Percentiles rank a stretch among this genome's conserved stretches.
phyloP scores from a whole-genome alignment of 192 early-diverging fungal genomes.

The Mycoemilia scoparia region DNA sequence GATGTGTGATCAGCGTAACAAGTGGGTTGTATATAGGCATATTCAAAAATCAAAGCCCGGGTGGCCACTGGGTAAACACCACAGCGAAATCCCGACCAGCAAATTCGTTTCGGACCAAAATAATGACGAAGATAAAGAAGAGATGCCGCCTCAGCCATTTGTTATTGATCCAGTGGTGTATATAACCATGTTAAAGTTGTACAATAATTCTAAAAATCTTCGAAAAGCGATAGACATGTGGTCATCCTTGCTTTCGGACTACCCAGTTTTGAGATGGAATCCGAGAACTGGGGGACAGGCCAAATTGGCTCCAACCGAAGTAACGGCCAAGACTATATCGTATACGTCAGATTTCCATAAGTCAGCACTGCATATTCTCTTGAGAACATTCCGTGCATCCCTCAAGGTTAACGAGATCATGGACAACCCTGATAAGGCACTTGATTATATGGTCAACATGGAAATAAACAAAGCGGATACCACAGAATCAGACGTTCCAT shows the following conservation, averaged over 20 bases:
- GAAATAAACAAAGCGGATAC: constrained; percentile 1
- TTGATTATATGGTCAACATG: constrained; percentile 1
- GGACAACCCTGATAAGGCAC: neutral
- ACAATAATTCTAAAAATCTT: constrained; percentile 6
- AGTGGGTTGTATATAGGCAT: constrained; percentile 5
- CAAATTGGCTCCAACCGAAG: too few relatives aligned
- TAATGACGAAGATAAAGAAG: constrained; percentile 1
- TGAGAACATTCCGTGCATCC: constrained; percentile 11
- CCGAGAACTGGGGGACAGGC: constrained; percentile 20
- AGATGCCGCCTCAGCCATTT: constrained; percentile 14
- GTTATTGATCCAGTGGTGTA: constrained; percentile 23
- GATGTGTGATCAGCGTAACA: constrained; percentile 12
- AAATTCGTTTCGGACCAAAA: constrained; percentile 4
- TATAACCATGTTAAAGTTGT: constrained; percentile 26
- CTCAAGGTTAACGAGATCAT: constrained; percentile 7
- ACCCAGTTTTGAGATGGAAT: constrained; percentile 22
- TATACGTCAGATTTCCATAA: constrained; percentile 20
- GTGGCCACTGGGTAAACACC: too few relatives aligned
- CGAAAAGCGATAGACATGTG: constrained; percentile 21
- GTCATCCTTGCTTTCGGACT: constrained; percentile 20
- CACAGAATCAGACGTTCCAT: constrained; percentile 2
- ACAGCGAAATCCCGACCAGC: neutral
- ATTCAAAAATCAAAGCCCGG: neutral
- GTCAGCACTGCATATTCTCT: constrained; percentile 12
- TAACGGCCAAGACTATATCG: constrained; percentile 10